Base-by-base conservation (phyloP, 208 protist genomes). In the Angomonas ambiguus region DNA sequence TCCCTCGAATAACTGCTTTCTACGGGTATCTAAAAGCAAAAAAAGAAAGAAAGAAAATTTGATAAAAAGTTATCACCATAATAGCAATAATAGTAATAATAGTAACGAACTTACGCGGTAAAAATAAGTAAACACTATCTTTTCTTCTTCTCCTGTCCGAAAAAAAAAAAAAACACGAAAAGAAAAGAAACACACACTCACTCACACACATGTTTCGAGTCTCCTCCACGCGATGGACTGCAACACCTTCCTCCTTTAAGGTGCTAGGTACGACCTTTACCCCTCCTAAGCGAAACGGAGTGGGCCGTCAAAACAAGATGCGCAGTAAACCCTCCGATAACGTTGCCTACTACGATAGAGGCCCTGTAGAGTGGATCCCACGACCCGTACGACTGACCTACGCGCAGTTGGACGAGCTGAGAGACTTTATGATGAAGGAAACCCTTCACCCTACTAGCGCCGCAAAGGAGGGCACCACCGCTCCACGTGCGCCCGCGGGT, bases 391-490 rank as follows among this genome's bases (percentile, higher is more conserved):
- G 87, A 2, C 67, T 96, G 22, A 92, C 76, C 10, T 91, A 93
- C 70, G 76, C 81, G 30, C 83, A 92, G 62, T 61, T 94, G 6
- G 87, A 96, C 45, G 68, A 85, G 56, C 76, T 94, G 53, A 85
- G 86, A 5, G 82, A 91, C 56, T 96, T 85, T 85, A 92, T 94
- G 91, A 96, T 96, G 91, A 77, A 79, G 5, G 91, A 88, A 57
- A 94, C 87, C 1, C 80, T 96, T 0, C 61, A 63, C 41, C 30
- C 38, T 10, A 45, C 8, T 45, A 8, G 16, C 8, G 16, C 8
- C 16, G 16, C 16, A 45, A 45, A 45, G 8, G 11, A 45, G 16
- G 16, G 16, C 16, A 30, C 24, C 6, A 35, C 16, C 30, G 48
- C 41, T 35, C 49, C 49, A 5, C 8, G 22, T 5, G 49, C 49